These are phyloP conservation scores for Coemansia sp. DNA, from an alignment of 192 early-diverging fungal species.

Conservation along the genomic window DNA sequence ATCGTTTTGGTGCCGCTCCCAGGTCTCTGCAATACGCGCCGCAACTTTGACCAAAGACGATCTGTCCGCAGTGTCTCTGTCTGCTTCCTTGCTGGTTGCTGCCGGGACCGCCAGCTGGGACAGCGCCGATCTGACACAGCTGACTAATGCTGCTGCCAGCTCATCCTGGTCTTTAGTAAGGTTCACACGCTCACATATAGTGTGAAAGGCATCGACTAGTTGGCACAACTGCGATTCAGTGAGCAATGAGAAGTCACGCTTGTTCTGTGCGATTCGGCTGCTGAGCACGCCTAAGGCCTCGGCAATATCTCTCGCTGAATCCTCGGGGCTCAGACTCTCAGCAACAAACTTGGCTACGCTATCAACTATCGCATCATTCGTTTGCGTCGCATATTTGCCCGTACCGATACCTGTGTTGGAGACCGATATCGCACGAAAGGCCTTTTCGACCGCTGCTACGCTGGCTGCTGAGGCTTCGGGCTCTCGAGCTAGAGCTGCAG, in stretches of 20 bases:
- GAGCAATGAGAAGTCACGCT: background rate
- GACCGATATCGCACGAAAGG: constrained; percentile 28
- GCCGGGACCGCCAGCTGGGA: background rate
- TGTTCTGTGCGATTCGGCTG: background rate
- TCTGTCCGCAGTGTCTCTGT: too few relatives aligned
- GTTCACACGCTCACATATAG: background rate
- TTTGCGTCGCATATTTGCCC: constrained; percentile 3
- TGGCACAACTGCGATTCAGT: constrained; percentile 5
- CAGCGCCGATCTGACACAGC: constrained; percentile 10
- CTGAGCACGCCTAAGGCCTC: constrained; percentile 6
- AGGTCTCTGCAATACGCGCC: constrained; percentile 4
- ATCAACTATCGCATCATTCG: constrained; percentile 6
- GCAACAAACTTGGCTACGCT: background rate
- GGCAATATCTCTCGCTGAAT: too few relatives aligned
- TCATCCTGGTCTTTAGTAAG: background rate
- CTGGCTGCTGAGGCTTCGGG: constrained; percentile 9
- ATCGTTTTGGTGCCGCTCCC: constrained; percentile 13
- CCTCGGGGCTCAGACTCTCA: background rate
- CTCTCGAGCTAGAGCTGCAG: constrained; percentile 35
- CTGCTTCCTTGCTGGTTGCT: background rate
- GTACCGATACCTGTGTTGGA: background rate
- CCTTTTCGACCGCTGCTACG: constrained; percentile 38
- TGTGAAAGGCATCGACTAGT: constrained; percentile 27
- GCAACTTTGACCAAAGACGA: background rate
- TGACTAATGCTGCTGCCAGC: constrained; percentile 7